Percentiles rank a stretch among this genome's conserved stretches.
Conservation (phyloP, 768 basidiomycete species). For the Lentinula sp. region DNA sequence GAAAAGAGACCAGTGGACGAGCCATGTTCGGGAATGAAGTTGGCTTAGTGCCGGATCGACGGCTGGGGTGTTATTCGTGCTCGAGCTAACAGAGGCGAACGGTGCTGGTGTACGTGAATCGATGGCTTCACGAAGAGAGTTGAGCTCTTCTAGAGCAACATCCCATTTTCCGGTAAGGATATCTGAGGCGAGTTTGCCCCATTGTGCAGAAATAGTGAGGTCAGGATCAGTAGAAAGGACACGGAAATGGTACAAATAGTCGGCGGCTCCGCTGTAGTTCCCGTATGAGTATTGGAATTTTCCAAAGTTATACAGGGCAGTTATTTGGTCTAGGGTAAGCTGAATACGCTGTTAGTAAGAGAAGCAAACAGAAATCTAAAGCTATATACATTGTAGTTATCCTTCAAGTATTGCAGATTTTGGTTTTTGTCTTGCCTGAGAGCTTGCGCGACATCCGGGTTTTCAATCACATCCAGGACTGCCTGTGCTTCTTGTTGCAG, state of each 20-base stretch:
- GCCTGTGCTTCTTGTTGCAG: conserved; percentile 88
- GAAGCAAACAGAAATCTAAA: conserved; percentile 1
- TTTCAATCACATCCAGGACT: conserved; percentile 93
- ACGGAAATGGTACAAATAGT: conserved; percentile 98
- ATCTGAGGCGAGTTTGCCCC: conserved; percentile 97
- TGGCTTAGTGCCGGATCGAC: conserved; percentile 71
- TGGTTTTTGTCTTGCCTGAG: conserved; percentile 96
- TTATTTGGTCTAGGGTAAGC: conserved; percentile 95
- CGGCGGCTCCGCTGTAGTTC: conserved; percentile 92
- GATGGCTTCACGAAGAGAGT: conserved; percentile 88
- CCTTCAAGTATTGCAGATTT: conserved; percentile 90
- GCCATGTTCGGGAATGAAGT: conserved; percentile 92
- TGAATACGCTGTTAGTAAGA: conserved; percentile 23
- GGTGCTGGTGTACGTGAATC: conserved; percentile 64
- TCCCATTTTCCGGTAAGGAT: conserved; percentile 96
- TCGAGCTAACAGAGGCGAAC: conserved; percentile 21
- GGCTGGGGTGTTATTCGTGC: conserved; percentile 28
- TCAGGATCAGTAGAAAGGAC: conserved; percentile 91
- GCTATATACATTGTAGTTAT: conserved; percentile 78
- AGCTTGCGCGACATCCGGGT: conserved; percentile 91
- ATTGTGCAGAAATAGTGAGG: conserved; percentile 93
- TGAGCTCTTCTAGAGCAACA: conserved; percentile 90
- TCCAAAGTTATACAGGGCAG: conserved; percentile 94
- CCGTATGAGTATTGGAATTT: conserved; percentile 99
- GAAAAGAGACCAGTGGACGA: conserved; percentile 96